Evolutionary conservation across 129 eudicot species (phyloP), one percentile per base, ranked within the genome.

Genomic region (Flaveria brownii): DNA sequence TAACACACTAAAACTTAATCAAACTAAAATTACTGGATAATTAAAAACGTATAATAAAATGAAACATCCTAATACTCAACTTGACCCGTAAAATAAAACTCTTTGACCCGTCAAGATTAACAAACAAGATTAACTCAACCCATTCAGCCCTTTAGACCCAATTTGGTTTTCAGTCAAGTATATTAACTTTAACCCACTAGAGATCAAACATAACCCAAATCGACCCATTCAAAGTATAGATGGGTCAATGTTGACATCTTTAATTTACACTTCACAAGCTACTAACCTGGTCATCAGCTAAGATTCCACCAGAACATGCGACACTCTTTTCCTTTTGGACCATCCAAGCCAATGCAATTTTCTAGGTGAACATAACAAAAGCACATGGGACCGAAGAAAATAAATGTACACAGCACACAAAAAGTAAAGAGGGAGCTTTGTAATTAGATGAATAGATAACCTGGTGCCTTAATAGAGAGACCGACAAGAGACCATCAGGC

Each of bases 311-410:
- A 72, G 84, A 76, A 77, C 97, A 94, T 60, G 80, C 82, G 11
- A 68, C 59, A 77, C 89, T 85, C 61, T 49, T 68, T 89, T 94
- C 99, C 84, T 91, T 91, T 52, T 85, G 76, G 68, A 86, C 84
- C 99, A 94, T 89, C 99, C 99, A 94, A 2, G 84, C 85, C 85
- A 94, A 87, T 9, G 99, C 99, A 78, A 91, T 91, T 89, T 85
- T 94, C 99, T 94, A 74, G 82, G 45, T 67, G 65, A 25, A 81
- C 42, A 72, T 39, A 62, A 82, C 47, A 55, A 62, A 57, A 64
- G 57, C 49, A 15, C 25, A 75, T 42, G 45, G 60, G 74, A 17
- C 33, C 43, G 63, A 14, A 62, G 52, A 47, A 28, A 65, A 70
- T n/a, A 28, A 23, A 30, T 50, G 18, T 11, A 69, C 9, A 55